phyloP scores from a whole-genome alignment of 495 filamentous ascomycete species.

The Xylaria scruposa region DNA sequence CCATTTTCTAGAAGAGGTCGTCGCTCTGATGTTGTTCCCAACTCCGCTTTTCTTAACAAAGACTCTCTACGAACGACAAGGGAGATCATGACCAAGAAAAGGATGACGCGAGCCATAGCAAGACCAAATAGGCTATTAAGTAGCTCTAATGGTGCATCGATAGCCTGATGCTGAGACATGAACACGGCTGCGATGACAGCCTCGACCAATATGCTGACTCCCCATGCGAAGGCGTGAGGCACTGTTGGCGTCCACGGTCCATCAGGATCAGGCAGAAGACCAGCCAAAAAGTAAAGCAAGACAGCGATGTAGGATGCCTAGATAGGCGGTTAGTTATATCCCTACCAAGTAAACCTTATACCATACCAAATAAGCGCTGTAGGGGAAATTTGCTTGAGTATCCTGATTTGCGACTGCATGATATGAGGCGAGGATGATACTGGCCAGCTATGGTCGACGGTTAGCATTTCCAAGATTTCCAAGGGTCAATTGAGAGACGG shows the following conservation, averaged over 20 bases:
- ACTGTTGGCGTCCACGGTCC: conserved; percentile 42
- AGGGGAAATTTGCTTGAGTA: conserved; percentile 37
- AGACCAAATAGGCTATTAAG: conserved; percentile 36
- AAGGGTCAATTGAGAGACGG: conserved; percentile 11
- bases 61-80: conserved; percentile 37
- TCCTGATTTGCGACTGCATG: conserved; percentile 32
- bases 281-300: conserved; percentile 42
- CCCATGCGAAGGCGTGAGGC: conserved; percentile 40
- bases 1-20: conserved; percentile 42
- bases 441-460: conserved; percentile 28
- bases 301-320: conserved; percentile 37
- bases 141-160: conserved; percentile 32
- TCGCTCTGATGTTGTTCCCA: conserved; percentile 33
- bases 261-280: conserved; percentile 44
- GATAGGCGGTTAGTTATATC: neutral
- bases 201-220: conserved; percentile 36
- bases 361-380: conserved; percentile 40
- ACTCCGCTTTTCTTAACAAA: conserved; percentile 28
- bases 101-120: conserved; percentile 35
- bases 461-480: conserved; percentile 19
- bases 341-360: neutral
- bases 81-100: conserved; percentile 40
- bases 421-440: conserved; percentile 36
- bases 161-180: conserved; percentile 28
- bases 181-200: conserved; percentile 39